These are phyloP conservation scores for Nakazawaea pomicola DNA, from an alignment of 805 yeast species.

Conservation along the genomic window DNA sequence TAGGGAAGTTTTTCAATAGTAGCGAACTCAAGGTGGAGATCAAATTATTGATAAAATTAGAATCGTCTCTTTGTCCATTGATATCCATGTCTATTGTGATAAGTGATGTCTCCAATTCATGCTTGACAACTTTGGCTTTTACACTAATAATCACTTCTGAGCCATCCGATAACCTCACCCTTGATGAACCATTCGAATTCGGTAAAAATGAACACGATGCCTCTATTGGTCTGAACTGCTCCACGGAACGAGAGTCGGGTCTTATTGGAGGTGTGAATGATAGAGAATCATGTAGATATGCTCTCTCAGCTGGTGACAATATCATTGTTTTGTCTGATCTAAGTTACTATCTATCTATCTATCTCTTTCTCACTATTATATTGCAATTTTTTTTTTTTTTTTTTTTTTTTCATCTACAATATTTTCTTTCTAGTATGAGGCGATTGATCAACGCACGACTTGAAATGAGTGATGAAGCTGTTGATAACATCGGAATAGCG, in stretches of 20 bases:
- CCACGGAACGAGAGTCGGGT: conserved; percentile 75
- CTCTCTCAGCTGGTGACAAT: conserved; percentile 70
- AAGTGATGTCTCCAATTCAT: conserved; percentile 21
- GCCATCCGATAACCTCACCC: conserved; percentile 84
- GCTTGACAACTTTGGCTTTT: conserved; percentile 69
- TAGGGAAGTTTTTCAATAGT: conserved; percentile 48
- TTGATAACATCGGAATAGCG: too few species aligned
- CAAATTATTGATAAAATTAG: conserved; percentile 59
- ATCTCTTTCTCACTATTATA: not conserved
- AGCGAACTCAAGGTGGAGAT: conserved; percentile 56
- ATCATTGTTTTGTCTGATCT: conserved; percentile 37
- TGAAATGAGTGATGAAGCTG: too few species aligned
- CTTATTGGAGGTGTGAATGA: conserved; percentile 55
- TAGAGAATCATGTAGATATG: conserved; percentile 73
- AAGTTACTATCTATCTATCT: not conserved
- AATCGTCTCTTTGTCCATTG: conserved; percentile 77
- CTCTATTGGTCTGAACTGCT: conserved; percentile 83
- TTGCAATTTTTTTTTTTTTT: conserved; percentile 1
- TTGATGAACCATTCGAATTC: conserved; percentile 86
- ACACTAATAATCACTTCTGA: conserved; percentile 90
- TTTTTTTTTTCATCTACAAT: not conserved
- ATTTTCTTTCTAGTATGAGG: not conserved
- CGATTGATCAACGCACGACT: too few species aligned
- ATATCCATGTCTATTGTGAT: conserved; percentile 77
- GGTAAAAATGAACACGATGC: conserved; percentile 79